Percentiles rank a stretch among this genome's conserved stretches.
Conservation (phyloP, 495 filamentous ascomycete genomes). For the Aspergillus sparsus region DNA sequence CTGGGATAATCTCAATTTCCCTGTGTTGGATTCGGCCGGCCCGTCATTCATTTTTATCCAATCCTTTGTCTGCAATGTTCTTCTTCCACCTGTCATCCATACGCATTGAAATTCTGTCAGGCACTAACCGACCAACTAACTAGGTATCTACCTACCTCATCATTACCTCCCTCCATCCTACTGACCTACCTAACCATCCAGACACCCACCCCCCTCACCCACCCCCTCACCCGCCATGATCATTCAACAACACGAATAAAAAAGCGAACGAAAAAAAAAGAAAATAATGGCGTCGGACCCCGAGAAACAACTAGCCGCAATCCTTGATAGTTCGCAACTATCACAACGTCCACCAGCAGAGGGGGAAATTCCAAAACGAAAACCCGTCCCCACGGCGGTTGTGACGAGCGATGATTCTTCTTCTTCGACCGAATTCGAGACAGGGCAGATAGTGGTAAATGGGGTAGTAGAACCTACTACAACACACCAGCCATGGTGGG, state of each 20-base stretch:
- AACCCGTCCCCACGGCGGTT: constrained; percentile 16
- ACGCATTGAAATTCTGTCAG: too few species aligned
- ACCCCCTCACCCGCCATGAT: background rate
- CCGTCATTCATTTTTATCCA: too few species aligned
- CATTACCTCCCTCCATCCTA: too few species aligned
- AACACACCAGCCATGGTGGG: constrained; percentile 1
- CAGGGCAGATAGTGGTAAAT: background rate
- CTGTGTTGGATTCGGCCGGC: too few species aligned
- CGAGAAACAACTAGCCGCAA: background rate
- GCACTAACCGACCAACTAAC: too few species aligned
- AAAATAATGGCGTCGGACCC: background rate
- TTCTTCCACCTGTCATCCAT: background rate
- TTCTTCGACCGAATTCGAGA: constrained; percentile 13
- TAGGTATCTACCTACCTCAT: too few species aligned
- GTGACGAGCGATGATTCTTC: constrained; percentile 2
- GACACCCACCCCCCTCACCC: background rate
- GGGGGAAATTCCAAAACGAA: constrained; percentile 21
- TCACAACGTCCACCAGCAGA: constrained; percentile 4
- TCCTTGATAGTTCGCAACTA: background rate
- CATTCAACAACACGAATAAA: background rate
- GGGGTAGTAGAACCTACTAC: background rate
- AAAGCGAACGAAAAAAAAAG: background rate
- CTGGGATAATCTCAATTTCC: too few species aligned
- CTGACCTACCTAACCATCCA: too few species aligned
- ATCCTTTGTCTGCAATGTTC: background rate